Conservation (phyloP, 306 rosid species). For the Cucurbita moschata region DNA sequence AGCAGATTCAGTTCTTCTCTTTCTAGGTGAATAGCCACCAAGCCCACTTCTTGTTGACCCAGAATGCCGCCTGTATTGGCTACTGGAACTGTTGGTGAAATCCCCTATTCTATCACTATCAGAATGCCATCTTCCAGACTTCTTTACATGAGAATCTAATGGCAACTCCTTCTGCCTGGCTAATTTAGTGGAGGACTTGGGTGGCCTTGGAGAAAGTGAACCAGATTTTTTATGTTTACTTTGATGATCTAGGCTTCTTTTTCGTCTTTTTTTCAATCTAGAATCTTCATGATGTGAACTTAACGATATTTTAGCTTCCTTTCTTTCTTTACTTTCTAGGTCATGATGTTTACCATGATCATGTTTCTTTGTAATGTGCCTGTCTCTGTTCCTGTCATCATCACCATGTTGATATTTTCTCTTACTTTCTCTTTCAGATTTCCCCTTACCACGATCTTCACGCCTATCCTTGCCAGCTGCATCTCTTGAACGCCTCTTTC, state of each 20-base stretch:
- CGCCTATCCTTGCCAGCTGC: conserved; percentile 27
- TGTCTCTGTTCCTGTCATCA: conserved; percentile 29
- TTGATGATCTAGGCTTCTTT: conserved; percentile 47
- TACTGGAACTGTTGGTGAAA: conserved; percentile 52
- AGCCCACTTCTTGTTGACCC: conserved; percentile 56
- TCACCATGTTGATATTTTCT: conserved; percentile 31
- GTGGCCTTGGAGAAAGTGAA: conserved; percentile 41
- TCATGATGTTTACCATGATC: conserved; percentile 26
- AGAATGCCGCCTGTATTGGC: conserved; percentile 43
- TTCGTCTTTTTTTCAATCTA: conserved; percentile 39
- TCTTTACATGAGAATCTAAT: conserved; percentile 26
- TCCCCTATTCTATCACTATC: conserved; percentile 38
- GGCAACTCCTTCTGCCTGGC: conserved; percentile 27
- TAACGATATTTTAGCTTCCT: conserved; percentile 27
- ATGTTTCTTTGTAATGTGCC: conserved; percentile 30
- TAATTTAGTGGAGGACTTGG: conserved; percentile 20
- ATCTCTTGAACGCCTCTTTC: conserved; percentile 39
- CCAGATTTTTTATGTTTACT: conserved; percentile 37
- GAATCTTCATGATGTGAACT: conserved; percentile 41
- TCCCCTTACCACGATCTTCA: conserved; percentile 26
- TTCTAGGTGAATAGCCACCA: conserved; percentile 97
- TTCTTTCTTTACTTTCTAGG: conserved; percentile 25
- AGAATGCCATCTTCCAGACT: conserved; percentile 37
- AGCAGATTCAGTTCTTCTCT: conserved; percentile 74
- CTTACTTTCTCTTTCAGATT: conserved; percentile 40